Conservation (phyloP, 2,329 filamentous ascomycete genomes). For the Stachybotrys chartarum region DNA sequence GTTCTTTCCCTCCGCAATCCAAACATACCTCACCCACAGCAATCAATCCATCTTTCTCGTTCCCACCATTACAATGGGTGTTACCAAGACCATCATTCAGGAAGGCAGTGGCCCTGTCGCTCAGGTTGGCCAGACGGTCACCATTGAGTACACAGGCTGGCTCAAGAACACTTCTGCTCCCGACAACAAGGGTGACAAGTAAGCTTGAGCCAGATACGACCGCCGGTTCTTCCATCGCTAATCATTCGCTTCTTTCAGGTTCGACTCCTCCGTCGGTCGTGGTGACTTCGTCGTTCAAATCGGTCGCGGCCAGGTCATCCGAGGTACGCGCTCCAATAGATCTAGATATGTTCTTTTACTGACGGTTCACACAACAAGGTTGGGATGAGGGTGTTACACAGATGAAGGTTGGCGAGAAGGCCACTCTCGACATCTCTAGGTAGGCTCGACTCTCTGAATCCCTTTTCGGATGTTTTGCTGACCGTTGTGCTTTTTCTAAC, state of each 20-base stretch:
- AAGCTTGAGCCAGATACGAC: slow-evolving; percentile 23
- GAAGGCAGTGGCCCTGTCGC: slow-evolving; percentile 60
- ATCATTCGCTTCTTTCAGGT: slow-evolving; percentile 45
- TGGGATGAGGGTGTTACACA: slow-evolving; percentile 79
- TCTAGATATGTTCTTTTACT: too few relatives aligned
- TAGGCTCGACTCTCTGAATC: slow-evolving; percentile 5
- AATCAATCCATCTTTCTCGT: neutral
- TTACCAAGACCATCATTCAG: slow-evolving; percentile 58
- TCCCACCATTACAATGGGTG: slow-evolving; percentile 51
- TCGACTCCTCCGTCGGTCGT: slow-evolving; percentile 78
- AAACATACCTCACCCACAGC: neutral
- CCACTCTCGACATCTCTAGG: slow-evolving; percentile 69
- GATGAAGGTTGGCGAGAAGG: slow-evolving; percentile 90
- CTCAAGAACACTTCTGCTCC: slow-evolving; percentile 60
- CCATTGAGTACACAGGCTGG: slow-evolving; percentile 88
- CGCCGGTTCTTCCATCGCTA: neutral
- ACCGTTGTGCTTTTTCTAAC: slow-evolving; percentile 3
- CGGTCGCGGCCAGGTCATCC: slow-evolving; percentile 78
- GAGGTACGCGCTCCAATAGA: slow-evolving; percentile 46
- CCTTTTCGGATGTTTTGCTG: slow-evolving; percentile 4
- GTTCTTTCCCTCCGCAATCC: neutral
- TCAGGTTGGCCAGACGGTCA: slow-evolving; percentile 61
- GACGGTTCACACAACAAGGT: slow-evolving; percentile 34
- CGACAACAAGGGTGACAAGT: slow-evolving; percentile 66
- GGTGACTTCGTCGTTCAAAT: slow-evolving; percentile 72